Evolutionary conservation across 108 stramenopile genomes (phyloP).

Genomic region (Bacterosira constricta): DNA sequence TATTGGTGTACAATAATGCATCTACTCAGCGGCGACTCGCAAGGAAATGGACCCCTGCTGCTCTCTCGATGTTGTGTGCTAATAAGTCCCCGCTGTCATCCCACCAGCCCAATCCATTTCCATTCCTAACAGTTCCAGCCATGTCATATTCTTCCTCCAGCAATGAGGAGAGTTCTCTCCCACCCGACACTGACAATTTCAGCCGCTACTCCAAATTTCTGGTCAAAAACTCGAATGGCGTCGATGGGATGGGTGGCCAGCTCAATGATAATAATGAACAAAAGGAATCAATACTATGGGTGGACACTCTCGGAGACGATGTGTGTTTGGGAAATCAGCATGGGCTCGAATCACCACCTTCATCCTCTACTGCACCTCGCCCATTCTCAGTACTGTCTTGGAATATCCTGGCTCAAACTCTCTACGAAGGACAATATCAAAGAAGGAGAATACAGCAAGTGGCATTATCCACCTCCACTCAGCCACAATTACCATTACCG

Average conservation of each 20-base stretch:
- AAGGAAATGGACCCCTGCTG: background rate
- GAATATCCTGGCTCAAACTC: conserved; percentile 52
- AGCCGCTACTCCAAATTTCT: conserved; percentile 33
- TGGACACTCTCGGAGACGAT: conserved; percentile 18
- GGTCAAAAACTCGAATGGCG: conserved; percentile 29
- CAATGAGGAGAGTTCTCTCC: background rate
- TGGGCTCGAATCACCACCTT: background rate
- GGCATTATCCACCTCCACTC: background rate
- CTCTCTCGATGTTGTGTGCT: background rate
- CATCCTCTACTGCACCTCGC: background rate
- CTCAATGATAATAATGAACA: background rate
- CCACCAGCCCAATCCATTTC: background rate
- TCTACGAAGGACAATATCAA: conserved; percentile 44
- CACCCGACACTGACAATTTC: conserved; percentile 15
- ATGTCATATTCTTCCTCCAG: background rate
- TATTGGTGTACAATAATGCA: background rate
- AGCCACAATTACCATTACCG: background rate
- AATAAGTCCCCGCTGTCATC: background rate
- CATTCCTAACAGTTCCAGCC: background rate
- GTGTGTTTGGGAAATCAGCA: background rate
- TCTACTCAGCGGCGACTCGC: background rate
- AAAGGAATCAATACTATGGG: conserved; percentile 11
- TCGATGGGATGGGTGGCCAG: conserved; percentile 29
- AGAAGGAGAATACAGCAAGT: background rate
- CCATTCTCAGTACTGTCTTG: conserved; percentile 53